Base-by-base conservation (phyloP, 306 rosid species). In the Dalbergia oliveri region DNA sequence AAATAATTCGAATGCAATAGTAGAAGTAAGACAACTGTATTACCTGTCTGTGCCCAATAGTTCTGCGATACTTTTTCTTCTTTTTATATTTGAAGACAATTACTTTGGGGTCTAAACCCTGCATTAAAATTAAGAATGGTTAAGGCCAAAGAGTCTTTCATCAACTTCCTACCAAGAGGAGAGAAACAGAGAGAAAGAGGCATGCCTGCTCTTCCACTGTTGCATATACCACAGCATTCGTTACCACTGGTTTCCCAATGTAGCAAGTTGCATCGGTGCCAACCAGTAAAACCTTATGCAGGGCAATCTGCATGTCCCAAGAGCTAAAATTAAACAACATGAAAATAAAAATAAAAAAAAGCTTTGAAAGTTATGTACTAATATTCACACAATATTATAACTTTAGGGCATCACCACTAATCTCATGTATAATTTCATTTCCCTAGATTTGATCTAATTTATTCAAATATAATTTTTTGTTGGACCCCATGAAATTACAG, bases 21-120 rank as follows among this genome's bases (percentile, higher is more conserved):
- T 47, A 16, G 80, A 80, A 68, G 66, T 11, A 13, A 19, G 56
- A 74, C 19, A 50, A 33, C 35, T 8, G 9, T 9, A 69, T 65
- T 91, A 96, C 98, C 98, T 96, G 99, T 69, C 96, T 79, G 83
- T 96, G 99, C 12, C 99, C 99, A 11, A 93, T 91, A 51, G 84
- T 96, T 87, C 99, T 87, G 71, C 91, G 74, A 63, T 96, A 96
- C 31, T 96, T 90, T 56, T 93, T 96, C 99, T 96, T 96, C 74
- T 31, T 81, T 85, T 96, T 96, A 73, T 90, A 96, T 87, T 96
- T 96, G 92, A 88, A 96, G 77, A 96, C 97, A 69, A 96, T 85
- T 33, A 93, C 97, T 86, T 96, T 96, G 50, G 35, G 8, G 79
- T 93, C 88, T 69, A 91, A 80, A 82, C 90, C 93, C 99, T 96